Conservation (phyloP, 768 basidiomycete species). For the Boletus bicolor region DNA sequence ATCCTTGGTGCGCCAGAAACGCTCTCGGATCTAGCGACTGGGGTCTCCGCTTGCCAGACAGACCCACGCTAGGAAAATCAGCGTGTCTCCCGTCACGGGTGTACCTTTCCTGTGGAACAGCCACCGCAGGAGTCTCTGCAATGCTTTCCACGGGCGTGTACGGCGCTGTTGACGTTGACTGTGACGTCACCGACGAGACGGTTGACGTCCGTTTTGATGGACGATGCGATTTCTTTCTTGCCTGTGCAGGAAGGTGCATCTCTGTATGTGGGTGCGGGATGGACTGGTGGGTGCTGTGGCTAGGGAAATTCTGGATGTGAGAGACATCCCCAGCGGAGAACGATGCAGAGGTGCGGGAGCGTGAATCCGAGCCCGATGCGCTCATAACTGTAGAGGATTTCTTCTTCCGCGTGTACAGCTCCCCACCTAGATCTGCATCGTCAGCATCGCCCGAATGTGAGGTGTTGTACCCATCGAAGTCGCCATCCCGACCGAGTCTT, state of each 20-base stretch:
- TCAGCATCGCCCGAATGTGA: conserved; percentile 34
- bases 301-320: conserved; percentile 23
- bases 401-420: conserved; percentile 45
- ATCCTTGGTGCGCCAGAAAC: conserved; percentile 35
- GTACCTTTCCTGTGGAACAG: conserved; percentile 29
- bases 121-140: conserved; percentile 24
- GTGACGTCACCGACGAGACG: conserved; percentile 41
- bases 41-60: conserved; percentile 31
- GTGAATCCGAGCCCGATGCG: conserved; percentile 52
- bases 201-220: conserved; percentile 33
- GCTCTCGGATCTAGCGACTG: conserved; percentile 39
- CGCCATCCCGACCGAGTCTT: conserved; percentile 1
- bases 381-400: conserved; percentile 31
- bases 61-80: conserved; percentile 39
- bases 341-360: conserved; percentile 58
- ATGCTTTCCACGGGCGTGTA: conserved; percentile 35
- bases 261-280: conserved; percentile 26
- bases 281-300: conserved; percentile 25
- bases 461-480: conserved; percentile 4
- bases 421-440: conserved; percentile 62
- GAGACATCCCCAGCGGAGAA: conserved; percentile 28
- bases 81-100: conserved; percentile 24
- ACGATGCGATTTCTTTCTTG: conserved; percentile 19
- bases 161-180: conserved; percentile 46
- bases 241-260: conserved; percentile 25